Evolutionary conservation across 495 filamentous ascomycete species (phyloP).

Genomic region (Xylaria curta): DNA sequence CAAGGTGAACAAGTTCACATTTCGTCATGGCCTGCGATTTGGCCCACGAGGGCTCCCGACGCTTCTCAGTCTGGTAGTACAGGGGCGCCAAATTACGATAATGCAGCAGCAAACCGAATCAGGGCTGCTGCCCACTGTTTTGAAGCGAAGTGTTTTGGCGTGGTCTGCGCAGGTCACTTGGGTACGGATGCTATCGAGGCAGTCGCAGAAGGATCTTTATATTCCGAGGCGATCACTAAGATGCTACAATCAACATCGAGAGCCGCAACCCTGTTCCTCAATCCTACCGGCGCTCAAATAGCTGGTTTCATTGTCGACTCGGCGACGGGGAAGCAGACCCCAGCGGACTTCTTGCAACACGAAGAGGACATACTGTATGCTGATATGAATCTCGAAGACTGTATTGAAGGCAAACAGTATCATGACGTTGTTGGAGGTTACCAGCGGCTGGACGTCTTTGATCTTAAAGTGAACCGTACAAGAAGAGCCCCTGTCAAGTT

Average conservation of each 20-base stretch:
- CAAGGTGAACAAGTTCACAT: conserved; percentile 42
- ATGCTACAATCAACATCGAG: conserved; percentile 34
- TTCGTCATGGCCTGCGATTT: conserved; percentile 44
- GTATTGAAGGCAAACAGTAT: conserved; percentile 54
- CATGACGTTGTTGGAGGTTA: conserved; percentile 54
- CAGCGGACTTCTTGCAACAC: conserved; percentile 41
- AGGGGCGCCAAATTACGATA: conserved; percentile 45
- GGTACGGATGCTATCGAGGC: conserved; percentile 37
- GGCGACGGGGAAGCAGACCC: conserved; percentile 23
- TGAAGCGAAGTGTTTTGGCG: conserved; percentile 54
- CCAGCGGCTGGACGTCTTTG: conserved; percentile 52
- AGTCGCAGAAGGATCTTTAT: conserved; percentile 24
- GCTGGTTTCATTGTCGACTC: conserved; percentile 34
- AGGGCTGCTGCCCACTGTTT: conserved; percentile 53
- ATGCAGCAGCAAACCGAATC: conserved; percentile 48
- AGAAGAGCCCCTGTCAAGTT: conserved; percentile 24
- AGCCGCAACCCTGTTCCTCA: conserved; percentile 47
- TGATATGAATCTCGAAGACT: conserved; percentile 46
- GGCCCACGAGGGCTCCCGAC: conserved; percentile 41
- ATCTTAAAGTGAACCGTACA: conserved; percentile 47
- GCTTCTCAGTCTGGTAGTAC: conserved; percentile 7
- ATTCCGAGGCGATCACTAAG: conserved; percentile 22
- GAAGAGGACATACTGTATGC: conserved; percentile 52
- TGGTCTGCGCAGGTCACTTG: conserved; percentile 44
- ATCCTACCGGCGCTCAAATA: conserved; percentile 46